Base-by-base conservation (phyloP, 2,329 filamentous ascomycete species). In the Cladophialophora chaetospira region DNA sequence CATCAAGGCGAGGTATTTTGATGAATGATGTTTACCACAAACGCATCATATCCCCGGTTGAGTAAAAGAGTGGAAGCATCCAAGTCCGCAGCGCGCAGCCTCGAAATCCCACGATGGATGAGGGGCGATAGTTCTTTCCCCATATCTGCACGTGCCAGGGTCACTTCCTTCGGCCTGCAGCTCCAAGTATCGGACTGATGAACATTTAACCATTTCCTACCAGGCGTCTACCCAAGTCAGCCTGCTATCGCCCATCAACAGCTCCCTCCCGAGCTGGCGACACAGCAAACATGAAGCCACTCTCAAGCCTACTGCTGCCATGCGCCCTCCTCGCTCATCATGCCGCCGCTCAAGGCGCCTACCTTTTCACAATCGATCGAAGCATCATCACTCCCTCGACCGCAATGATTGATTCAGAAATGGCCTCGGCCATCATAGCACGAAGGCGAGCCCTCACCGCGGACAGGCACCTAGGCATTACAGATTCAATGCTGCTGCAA, bases 401-500 rank as follows among this genome's bases (percentile, higher is more conserved):
- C 17, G 58, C 55, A 5, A 60, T 61, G 53, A 65, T 61, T 42
- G 58, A 64, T 49, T 62, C 63, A 19, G 68, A 72, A 55, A 65
- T 69, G 17, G 73, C 73, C 23, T 70, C 65, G 47, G 65, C 69
- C n/a, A 67, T 77, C 46, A 58, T 77, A 50, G 68, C 73, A 76
- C 66, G 77, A 76, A 66, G 79, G 76, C 61, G 77, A 78, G 63
- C 76, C 75, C 63, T 74, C 75, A 66, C 77, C 72, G 68, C 79
- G 77, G 65, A 73, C 78, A 49, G 77, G 73, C 53, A 65, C 26
- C 63, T 75, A 29, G 67, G 70, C 23, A 63, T 62, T 36, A 68
- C 71, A 46, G 74, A 79, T 55, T 77, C 82, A 38, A 72, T 73
- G 33, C 79, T 81, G 6, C 71, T 89, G 35, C 73, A 76, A 46